Base-by-base conservation (phyloP, 768 basidiomycete species). In the Dictyophora rubrovolvata region DNA sequence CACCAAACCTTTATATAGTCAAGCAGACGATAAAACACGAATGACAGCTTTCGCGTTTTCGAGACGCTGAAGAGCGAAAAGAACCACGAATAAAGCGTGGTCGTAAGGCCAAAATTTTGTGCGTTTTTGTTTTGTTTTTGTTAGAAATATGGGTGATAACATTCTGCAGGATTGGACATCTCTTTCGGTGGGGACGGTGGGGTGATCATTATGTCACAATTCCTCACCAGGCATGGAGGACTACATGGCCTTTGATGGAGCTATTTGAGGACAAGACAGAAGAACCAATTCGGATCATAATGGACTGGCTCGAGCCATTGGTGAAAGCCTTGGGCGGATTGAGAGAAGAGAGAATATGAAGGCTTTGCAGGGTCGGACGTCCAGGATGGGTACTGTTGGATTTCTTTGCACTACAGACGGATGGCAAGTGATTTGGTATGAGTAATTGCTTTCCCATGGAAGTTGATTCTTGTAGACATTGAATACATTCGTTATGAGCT, bases 401-500 rank as follows among this genome's bases (percentile, higher is more conserved):
- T 62, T 84, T 87, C 66, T 70, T 89, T 6, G 80, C 80, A 1
- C 81, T 83, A 56, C 80, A 78, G 62, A 86, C 84, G 0, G 75
- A 85, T 53, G 83, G 85, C 84, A 61, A 59, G 74, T 66, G 18
- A 17, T 56, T 35, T 50, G 2, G 48, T 55, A 48, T 53, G 8
- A 9, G 34, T n/a, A 14, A 47, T 62, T 28, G 21, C 53, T 14
- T 48, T 54, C 23, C 42, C 33, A 18, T 48, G 17, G 18, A 11
- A 28, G 11, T 34, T 20, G 58, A 23, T 33, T 52, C 22, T 35
- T 54, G 54, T 64, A 90, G 88, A 90, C 66, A 71, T 71, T 9
- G 73, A 79, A 8, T 68, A 83, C 48, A 86, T 93, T 56, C 81
- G 86, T 20, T 87, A 91, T 70, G 86, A 92, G 62, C 69, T 91